A percentile compares a stretch with the other conserved stretches of the same genome.
These are phyloP conservation scores for Aspergillus hiratsukae DNA, from an alignment of 2,329 filamentous ascomycete species.

Conservation along the genomic window DNA sequence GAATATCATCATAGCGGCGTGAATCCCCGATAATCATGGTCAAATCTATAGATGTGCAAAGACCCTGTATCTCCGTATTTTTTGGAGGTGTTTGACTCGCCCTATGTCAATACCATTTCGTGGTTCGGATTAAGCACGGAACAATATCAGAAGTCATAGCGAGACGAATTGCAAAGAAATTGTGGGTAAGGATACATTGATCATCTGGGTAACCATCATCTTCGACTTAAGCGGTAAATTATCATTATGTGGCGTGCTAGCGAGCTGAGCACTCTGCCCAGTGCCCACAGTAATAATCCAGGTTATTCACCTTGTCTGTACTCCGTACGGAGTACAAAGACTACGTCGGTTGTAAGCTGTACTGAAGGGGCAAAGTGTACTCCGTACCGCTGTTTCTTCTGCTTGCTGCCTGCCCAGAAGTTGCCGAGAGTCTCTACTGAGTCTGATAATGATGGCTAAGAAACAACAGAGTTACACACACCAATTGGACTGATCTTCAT, in stretches of 20 bases:
- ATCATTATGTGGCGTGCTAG: too few species aligned
- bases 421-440: not conserved
- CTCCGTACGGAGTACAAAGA: too few species aligned
- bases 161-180: constrained; percentile 3
- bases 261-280: not conserved
- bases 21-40: not conserved
- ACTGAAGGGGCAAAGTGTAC: not conserved
- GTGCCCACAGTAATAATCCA: not conserved
- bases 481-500: not conserved
- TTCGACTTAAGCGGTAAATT: not conserved
- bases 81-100: not conserved
- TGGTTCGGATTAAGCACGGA: constrained; percentile 21
- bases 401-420: not conserved
- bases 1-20: not conserved
- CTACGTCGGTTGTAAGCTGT: not conserved
- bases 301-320: not conserved
- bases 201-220: not conserved
- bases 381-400: not conserved
- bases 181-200: constrained; percentile 1
- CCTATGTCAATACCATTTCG: not conserved
- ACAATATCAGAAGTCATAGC: constrained; percentile 6
- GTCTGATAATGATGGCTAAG: not conserved
- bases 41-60: not conserved
- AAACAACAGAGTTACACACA: not conserved
- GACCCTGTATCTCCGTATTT: not conserved